phyloP scores from a whole-genome alignment of 1,284 basidiomycete genomes.

The Pascua sp. region DNA sequence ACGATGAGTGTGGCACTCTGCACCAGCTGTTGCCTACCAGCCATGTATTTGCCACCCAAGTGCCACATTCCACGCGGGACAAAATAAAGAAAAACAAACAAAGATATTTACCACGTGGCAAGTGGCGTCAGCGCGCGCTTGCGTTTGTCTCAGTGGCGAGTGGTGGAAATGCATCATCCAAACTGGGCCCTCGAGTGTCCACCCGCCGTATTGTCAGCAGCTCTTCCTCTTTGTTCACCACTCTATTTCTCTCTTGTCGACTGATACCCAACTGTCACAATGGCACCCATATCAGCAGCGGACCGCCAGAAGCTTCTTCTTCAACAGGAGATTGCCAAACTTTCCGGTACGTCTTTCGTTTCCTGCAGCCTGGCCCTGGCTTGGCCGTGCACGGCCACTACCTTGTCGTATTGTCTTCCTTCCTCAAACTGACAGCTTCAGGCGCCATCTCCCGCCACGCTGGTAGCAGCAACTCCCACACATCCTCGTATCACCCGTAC shows the following conservation, averaged over 20 bases:
- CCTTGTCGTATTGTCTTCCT: background rate
- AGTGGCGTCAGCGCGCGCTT: background rate
- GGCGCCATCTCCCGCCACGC: conserved; percentile 38
- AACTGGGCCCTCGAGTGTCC: no score
- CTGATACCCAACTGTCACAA: background rate
- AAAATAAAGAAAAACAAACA: conserved; percentile 1
- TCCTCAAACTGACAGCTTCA: conserved; percentile 8
- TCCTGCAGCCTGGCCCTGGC: no score
- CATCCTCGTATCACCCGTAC: conserved; percentile 36
- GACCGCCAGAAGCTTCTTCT: conserved; percentile 43
- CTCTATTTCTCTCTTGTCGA: background rate
- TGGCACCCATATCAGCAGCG: conserved; percentile 19
- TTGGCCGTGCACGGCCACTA: background rate
- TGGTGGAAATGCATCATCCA: background rate
- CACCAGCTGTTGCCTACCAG: no score
- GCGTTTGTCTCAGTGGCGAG: background rate
- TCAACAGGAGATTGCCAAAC: conserved; percentile 47
- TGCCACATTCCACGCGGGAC: background rate
- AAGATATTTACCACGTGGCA: background rate
- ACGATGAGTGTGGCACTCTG: background rate
- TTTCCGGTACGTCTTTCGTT: conserved; percentile 33
- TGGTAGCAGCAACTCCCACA: conserved; percentile 7
- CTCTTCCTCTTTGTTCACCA: no score
- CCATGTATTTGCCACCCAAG: background rate
- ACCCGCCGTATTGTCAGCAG: no score